A percentile compares a stretch with the other conserved stretches of the same genome.
phyloP scores from a whole-genome alignment of 495 filamentous ascomycete species.

The Aspergillus leporis region DNA sequence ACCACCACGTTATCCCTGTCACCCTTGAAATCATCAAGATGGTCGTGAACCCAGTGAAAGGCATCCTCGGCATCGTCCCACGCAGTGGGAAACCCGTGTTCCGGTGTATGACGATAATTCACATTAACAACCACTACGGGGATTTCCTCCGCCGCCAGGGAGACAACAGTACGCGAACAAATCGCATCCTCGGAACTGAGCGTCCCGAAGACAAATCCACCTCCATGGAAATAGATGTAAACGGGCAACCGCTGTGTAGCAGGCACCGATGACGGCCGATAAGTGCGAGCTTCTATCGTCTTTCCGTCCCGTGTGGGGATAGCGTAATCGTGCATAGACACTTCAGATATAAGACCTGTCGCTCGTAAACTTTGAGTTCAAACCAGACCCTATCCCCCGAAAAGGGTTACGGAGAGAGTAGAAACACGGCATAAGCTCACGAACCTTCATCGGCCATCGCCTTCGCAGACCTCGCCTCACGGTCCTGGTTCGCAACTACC shows the following conservation, averaged over 20 bases:
- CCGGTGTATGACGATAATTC: constrained; percentile 50
- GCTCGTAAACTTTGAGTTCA: neutral
- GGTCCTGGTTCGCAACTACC: constrained; percentile 27
- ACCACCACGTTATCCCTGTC: constrained; percentile 40
- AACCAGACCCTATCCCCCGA: neutral
- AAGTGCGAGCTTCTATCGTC: constrained; percentile 42
- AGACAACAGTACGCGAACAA: constrained; percentile 41
- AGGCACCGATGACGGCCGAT: constrained; percentile 33
- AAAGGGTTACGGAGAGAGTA: neutral
- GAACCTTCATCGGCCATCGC: constrained; percentile 31
- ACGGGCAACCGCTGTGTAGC: constrained; percentile 36
- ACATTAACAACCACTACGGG: constrained; percentile 45
- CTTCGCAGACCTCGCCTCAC: constrained; percentile 35
- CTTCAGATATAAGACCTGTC: constrained; percentile 21
- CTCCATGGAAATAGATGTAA: constrained; percentile 52
- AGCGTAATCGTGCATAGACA: constrained; percentile 32
- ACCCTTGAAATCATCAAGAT: constrained; percentile 34
- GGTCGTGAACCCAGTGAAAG: constrained; percentile 45
- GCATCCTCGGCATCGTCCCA: constrained; percentile 50
- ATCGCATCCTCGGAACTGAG: constrained; percentile 47
- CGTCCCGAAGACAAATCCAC: constrained; percentile 50
- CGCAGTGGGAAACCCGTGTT: constrained; percentile 40
- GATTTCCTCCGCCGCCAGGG: constrained; percentile 16
- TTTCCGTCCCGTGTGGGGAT: constrained; percentile 43
- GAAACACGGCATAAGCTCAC: neutral